A percentile compares a stretch with the other conserved stretches of the same genome.
Evolutionary conservation across 129 eudicot genomes (phyloP).

Genomic region (Centella asiatica): DNA sequence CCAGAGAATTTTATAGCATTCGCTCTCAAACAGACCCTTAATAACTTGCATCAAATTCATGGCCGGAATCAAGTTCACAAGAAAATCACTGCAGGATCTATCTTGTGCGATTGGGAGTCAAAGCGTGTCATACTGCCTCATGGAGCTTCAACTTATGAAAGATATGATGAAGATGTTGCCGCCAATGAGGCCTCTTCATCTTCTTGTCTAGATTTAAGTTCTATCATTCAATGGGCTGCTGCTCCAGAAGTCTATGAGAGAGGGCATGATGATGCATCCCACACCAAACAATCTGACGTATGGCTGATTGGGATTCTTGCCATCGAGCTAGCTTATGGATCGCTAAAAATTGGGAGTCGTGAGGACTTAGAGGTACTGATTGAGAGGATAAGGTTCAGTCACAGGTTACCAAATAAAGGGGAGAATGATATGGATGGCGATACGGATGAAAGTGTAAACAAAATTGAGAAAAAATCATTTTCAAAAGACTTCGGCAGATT

Average conservation of each 20-base stretch:
- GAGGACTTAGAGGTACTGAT: background rate
- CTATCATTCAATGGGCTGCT: slow-evolving; percentile 2
- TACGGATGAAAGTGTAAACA: too few species aligned
- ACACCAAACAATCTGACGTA: background rate
- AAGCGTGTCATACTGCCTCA: background rate
- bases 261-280: background rate
- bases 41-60: background rate
- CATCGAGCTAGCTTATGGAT: slow-evolving; percentile 8
- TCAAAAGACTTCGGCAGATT: too few species aligned
- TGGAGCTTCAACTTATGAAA: background rate
- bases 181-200: background rate
- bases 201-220: background rate
- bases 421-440: too few species aligned
- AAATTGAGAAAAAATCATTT: too few species aligned
- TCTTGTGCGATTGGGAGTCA: background rate
- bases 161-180: too few species aligned
- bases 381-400: background rate
- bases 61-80: background rate
- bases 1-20: background rate
- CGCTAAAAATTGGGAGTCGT: background rate
- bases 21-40: background rate
- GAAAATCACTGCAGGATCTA: slow-evolving; percentile 7
- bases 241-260: slow-evolving; percentile 7
- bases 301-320: slow-evolving; percentile 14
- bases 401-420: background rate